These are phyloP conservation scores for Globisporangium uncinulatum DNA, from an alignment of 352 stramenopile genomes.

Conservation along the genomic window DNA sequence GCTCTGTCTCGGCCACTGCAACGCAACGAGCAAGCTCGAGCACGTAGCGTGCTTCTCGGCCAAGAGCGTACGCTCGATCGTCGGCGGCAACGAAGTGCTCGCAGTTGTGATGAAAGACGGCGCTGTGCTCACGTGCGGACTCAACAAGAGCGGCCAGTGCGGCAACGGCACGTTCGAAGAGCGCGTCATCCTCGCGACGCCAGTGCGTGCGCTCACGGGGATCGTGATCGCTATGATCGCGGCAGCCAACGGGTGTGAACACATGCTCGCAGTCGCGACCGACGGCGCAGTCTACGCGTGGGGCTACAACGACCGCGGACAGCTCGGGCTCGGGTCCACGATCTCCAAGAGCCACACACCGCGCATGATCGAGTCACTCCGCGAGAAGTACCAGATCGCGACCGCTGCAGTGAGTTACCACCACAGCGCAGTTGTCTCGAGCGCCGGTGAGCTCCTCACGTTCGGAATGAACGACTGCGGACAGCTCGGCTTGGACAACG, in stretches of 20 bases:
- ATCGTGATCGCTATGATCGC: conserved; percentile 68
- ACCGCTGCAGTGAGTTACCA: conserved; percentile 80
- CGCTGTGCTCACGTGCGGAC: conserved; percentile 66
- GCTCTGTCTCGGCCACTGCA: conserved; percentile 80
- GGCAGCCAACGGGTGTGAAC: conserved; percentile 80
- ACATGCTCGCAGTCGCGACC: conserved; percentile 78
- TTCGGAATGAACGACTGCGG: conserved; percentile 89
- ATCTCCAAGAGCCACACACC: conserved; percentile 86
- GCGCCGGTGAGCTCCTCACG: conserved; percentile 65
- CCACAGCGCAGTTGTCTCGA: conserved; percentile 79
- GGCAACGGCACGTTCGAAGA: conserved; percentile 86
- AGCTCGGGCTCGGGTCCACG: conserved; percentile 76
- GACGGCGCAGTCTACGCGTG: conserved; percentile 81
- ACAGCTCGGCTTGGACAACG: conserved; percentile 75
- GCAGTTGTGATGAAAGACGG: conserved; percentile 84
- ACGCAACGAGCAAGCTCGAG: conserved; percentile 83
- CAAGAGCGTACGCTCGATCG: conserved; percentile 66
- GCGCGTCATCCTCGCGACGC: conserved; percentile 67
- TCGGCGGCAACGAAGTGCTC: conserved; percentile 81
- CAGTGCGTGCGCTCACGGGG: conserved; percentile 59
- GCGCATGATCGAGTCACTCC: conserved; percentile 69
- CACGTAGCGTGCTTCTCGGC: conserved; percentile 80
- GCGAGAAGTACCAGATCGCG: conserved; percentile 81
- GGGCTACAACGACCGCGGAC: conserved; percentile 85
- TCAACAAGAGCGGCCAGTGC: conserved; percentile 88